A percentile compares a stretch with the other conserved stretches of the same genome.
Conservation (phyloP, 2,329 filamentous ascomycete species). For the Beauveria medogensis region DNA sequence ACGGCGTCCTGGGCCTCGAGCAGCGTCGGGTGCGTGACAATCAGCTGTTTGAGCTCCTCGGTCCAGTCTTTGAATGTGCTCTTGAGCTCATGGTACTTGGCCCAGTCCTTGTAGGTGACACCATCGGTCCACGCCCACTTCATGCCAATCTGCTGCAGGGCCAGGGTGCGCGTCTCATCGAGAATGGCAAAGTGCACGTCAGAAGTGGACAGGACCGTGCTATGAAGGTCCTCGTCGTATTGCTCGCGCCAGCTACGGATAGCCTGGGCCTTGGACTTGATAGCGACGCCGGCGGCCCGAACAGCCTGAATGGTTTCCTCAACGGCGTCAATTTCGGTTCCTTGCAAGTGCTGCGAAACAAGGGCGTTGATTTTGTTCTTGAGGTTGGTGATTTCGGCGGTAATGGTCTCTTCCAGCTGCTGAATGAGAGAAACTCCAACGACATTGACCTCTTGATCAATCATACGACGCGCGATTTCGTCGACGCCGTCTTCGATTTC, state of each 20-base stretch:
- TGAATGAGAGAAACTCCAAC: constrained; percentile 60
- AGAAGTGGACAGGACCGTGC: constrained; percentile 63
- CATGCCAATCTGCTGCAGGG: constrained; percentile 86
- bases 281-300: constrained; percentile 58
- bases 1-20: constrained; percentile 58
- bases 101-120: constrained; percentile 95
- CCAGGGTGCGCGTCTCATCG: constrained; percentile 72
- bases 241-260: constrained; percentile 68
- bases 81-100: constrained; percentile 85
- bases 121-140: constrained; percentile 94
- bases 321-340: constrained; percentile 30
- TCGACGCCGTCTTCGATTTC: constrained; percentile 65
- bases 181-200: constrained; percentile 75
- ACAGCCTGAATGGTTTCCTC: constrained; percentile 42
- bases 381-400: constrained; percentile 54
- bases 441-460: constrained; percentile 55
- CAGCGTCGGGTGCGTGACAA: constrained; percentile 65
- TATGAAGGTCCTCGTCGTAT: constrained; percentile 62
- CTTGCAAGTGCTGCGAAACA: constrained; percentile 48
- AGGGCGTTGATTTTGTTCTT: constrained; percentile 60
- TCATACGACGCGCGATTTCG: constrained; percentile 47
- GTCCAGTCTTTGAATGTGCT: constrained; percentile 79
- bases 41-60: constrained; percentile 67
- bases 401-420: constrained; percentile 60
- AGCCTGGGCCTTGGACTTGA: constrained; percentile 70